Evolutionary conservation across 2,329 filamentous ascomycete genomes (phyloP), one percentile per base, ranked within the genome.

Genomic region (Trichoderma citrinoviride): DNA sequence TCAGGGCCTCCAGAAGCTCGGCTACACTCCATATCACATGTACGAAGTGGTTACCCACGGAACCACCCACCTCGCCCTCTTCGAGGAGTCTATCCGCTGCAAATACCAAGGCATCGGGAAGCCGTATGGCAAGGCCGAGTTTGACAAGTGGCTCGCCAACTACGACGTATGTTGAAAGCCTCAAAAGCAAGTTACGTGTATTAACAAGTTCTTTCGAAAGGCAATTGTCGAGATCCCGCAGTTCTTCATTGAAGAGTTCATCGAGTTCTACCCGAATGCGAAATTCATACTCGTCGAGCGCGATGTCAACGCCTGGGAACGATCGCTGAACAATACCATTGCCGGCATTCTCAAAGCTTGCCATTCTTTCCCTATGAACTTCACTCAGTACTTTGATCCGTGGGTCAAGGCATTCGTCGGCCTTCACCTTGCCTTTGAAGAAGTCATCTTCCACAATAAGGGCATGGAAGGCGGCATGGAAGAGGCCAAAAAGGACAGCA

Each of bases 91-190:
- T 5, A 58, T 76, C 5, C 65, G 65, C 0, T 74, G 74, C 14
- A 73, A 76, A 27, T 68, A 73, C 23, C 65, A 68, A 52, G 69
- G 72, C 67, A 41, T 70, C 19, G 71, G 70, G 44, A 70, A 74
- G 53, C 74, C 71, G 6, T 78, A 77, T 60, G 71, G 70, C 44
- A 72, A 74, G 19, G 69, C 68, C 12, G 77, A 79, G 47, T 79
- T 77, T 50, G 77, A 79, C 65, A 79, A 78, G 67, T 78, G 77
- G 73, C 74, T 78, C 27, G 75, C 74, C 27, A 71, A 75, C 23
- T 77, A 77, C 50, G 76, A 78, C 63, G 77, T 77, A 68, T 60
- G 73, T 63, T 21, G 10, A 15, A 21, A 8, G 1, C 0, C 14
- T 5, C 1, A n/a, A 5, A 15, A 15, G n/a, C 2, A 2, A 2